phyloP scores from a whole-genome alignment of 2,329 filamentous ascomycete genomes.

The Amylocarpus encephaloides region DNA sequence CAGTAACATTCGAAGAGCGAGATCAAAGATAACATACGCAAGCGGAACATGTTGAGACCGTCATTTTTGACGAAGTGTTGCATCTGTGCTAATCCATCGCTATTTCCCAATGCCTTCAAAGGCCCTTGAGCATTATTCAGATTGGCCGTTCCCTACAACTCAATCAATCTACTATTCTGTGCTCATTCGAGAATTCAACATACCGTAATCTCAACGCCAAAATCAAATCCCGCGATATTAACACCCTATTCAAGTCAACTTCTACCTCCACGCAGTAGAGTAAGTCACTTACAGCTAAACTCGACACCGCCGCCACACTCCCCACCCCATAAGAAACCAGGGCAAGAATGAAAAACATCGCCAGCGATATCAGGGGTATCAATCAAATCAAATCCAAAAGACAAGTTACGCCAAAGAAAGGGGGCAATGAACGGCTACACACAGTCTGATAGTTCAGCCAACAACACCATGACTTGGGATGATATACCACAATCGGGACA shows the following conservation, averaged over 20 bases:
- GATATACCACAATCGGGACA: neutral
- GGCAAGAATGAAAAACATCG: conserved; percentile 10
- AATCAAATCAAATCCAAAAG: neutral
- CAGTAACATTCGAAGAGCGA: neutral
- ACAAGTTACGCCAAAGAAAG: neutral
- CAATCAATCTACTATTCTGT: neutral
- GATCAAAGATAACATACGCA: conserved; percentile 31
- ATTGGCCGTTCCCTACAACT: conserved; percentile 7
- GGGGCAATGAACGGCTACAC: neutral
- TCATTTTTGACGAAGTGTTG: conserved; percentile 37
- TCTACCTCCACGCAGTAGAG: too few species aligned
- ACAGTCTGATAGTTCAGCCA: neutral
- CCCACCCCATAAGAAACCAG: conserved; percentile 5
- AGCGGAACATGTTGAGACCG: conserved; percentile 49
- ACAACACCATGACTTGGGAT: neutral
- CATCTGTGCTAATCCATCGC: conserved; percentile 21
- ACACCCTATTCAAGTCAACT: conserved; percentile 13
- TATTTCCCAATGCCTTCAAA: conserved; percentile 12
- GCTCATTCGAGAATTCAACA: neutral
- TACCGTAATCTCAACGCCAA: conserved; percentile 21
- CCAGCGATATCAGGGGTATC: conserved; percentile 4
- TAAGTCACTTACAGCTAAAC: conserved; percentile 12
- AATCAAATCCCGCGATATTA: conserved; percentile 26
- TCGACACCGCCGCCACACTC: conserved; percentile 10
- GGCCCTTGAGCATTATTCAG: conserved; percentile 27